Percentiles rank a stretch among this genome's conserved stretches.
Evolutionary conservation across 257 asterid species (phyloP).

Genomic region (Cinchona pubescens): DNA sequence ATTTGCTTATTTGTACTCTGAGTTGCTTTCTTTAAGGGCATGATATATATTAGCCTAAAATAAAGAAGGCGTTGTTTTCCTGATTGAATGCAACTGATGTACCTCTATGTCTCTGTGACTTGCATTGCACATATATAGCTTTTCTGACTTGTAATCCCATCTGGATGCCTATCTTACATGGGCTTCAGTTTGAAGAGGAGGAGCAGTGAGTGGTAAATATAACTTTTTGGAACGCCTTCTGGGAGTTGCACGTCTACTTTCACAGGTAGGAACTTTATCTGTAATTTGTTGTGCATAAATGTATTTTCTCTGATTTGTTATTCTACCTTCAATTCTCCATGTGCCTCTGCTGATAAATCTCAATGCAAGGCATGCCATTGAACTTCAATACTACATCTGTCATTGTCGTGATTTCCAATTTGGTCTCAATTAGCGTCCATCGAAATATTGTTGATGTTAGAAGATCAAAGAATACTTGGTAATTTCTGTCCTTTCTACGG

Average conservation of each 20-base stretch:
- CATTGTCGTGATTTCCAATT: neutral
- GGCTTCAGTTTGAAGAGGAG: slow-evolving; percentile 72
- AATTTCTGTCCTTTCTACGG: neutral
- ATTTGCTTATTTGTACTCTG: neutral
- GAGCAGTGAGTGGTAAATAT: slow-evolving; percentile 48
- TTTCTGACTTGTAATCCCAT: neutral
- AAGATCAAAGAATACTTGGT: neutral
- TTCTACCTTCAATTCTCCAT: neutral
- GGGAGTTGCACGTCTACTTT: slow-evolving; percentile 68
- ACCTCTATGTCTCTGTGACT: neutral
- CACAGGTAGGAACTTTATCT: slow-evolving; percentile 41
- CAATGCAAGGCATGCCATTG: too few species aligned
- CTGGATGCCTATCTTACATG: slow-evolving; percentile 7
- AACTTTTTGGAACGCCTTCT: slow-evolving; percentile 79
- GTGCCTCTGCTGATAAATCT: neutral
- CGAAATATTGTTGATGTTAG: neutral
- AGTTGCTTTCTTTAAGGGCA: neutral
- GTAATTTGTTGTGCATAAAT: neutral
- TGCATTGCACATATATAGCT: neutral
- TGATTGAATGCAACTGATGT: neutral
- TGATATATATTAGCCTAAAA: neutral
- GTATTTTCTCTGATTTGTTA: neutral
- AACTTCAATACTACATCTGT: too few species aligned
- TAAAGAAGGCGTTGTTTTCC: neutral
- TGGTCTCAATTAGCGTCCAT: neutral